Evolutionary conservation across 1,284 basidiomycete genomes (phyloP).

Genomic region (Ustilago esculenta): DNA sequence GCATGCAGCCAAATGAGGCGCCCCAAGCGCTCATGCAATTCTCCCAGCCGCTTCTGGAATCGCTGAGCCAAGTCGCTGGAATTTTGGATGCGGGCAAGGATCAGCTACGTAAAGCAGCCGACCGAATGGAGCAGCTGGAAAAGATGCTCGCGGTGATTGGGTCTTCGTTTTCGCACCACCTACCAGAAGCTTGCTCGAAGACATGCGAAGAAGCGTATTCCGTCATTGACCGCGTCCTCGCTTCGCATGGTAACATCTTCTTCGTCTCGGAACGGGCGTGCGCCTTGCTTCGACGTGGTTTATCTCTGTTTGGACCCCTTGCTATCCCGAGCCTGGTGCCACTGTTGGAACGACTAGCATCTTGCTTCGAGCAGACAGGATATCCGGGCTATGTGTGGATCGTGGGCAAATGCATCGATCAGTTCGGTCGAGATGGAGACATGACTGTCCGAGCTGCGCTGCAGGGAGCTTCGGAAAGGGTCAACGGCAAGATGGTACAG

Average conservation of each 20-base stretch:
- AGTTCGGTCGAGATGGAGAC: constrained; percentile 46
- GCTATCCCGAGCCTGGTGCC: constrained; percentile 77
- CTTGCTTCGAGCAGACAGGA: constrained; percentile 82
- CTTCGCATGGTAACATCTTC: constrained; percentile 80
- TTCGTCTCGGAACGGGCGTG: constrained; percentile 85
- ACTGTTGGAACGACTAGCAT: constrained; percentile 79
- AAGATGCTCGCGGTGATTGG: constrained; percentile 54
- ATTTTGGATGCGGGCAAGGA: constrained; percentile 70
- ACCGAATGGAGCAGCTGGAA: constrained; percentile 70
- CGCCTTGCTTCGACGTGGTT: constrained; percentile 84
- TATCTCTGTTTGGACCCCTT: constrained; percentile 80
- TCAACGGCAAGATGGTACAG: constrained; percentile 50
- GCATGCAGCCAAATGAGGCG: constrained; percentile 82
- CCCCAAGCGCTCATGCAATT: constrained; percentile 86
- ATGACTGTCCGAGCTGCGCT: constrained; percentile 40
- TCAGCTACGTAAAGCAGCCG: constrained; percentile 76
- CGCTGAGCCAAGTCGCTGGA: constrained; percentile 66
- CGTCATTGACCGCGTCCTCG: constrained; percentile 82
- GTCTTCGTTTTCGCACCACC: constrained; percentile 35
- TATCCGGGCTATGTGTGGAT: constrained; percentile 95
- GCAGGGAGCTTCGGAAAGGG: constrained; percentile 49
- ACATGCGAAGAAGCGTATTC: constrained; percentile 84
- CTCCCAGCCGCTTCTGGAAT: constrained; percentile 72
- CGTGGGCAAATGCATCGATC: constrained; percentile 76
- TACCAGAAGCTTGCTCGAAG: constrained; percentile 81